phyloP scores from a whole-genome alignment of 2,329 filamentous ascomycete species.

The Raffaelea albimanens region DNA sequence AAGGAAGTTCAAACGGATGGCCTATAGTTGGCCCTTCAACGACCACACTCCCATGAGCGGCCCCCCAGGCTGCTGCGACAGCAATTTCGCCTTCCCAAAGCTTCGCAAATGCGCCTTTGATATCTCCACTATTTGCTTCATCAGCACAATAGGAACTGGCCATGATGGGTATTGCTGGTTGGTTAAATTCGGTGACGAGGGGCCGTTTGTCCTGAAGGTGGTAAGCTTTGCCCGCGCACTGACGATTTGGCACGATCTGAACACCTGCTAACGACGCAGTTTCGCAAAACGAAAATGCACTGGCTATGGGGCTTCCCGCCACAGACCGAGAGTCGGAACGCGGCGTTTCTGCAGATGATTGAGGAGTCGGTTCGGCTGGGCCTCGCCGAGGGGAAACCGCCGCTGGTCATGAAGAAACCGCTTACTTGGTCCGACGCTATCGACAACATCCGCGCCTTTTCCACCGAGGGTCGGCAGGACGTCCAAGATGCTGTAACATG shows the following conservation, averaged over 20 bases:
- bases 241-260: background rate
- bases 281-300: slow-evolving; percentile 1
- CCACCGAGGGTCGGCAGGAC: background rate
- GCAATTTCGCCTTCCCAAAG: background rate
- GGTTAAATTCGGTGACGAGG: background rate
- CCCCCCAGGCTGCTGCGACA: background rate
- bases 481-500: background rate
- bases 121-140: background rate
- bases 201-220: background rate
- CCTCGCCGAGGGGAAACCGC: background rate
- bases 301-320: background rate
- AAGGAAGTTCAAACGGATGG: background rate
- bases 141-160: background rate
- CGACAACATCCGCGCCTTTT: background rate
- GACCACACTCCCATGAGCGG: background rate
- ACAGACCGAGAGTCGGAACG: background rate
- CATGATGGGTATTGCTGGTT: background rate
- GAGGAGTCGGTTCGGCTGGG: background rate
- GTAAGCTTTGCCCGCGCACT: background rate
- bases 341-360: slow-evolving; percentile 1
- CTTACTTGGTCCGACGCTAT: background rate
- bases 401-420: slow-evolving; percentile 1
- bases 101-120: slow-evolving; percentile 4
- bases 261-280: background rate
- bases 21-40: background rate